Percentiles rank a stretch among this genome's conserved stretches.
Conservation (phyloP, 371 early-diverging fungal genomes). For the Mucor mucedo region DNA sequence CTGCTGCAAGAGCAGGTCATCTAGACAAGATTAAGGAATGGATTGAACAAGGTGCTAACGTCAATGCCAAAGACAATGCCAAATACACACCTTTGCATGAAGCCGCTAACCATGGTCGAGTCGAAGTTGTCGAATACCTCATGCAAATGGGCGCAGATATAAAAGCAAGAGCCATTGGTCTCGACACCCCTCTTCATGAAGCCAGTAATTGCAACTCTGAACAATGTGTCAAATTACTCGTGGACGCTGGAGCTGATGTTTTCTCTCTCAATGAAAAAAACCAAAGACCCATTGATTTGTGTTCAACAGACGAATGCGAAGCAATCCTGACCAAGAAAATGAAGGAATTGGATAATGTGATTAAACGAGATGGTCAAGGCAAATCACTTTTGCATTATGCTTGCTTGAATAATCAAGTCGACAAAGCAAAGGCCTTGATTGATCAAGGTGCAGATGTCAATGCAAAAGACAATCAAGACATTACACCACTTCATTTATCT, state of each 20-base stretch:
- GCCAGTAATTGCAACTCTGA: constrained; percentile 72
- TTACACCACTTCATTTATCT: constrained; percentile 87
- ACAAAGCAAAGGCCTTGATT: constrained; percentile 7
- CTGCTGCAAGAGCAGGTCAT: constrained; percentile 56
- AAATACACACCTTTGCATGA: constrained; percentile 75
- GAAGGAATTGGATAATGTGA: constrained; percentile 42
- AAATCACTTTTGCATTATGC: constrained; percentile 42
- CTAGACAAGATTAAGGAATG: constrained; percentile 52
- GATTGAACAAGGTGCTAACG: constrained; percentile 57
- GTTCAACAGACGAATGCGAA: constrained; percentile 43
- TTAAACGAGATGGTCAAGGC: constrained; percentile 34
- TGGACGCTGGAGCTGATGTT: constrained; percentile 66
- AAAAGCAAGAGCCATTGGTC: constrained; percentile 64
- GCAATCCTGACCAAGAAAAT: constrained; percentile 32
- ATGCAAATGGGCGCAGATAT: constrained; percentile 62
- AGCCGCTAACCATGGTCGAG: constrained; percentile 67
- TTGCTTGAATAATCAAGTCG: constrained; percentile 24
- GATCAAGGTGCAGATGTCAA: constrained; percentile 82
- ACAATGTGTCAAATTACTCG: constrained; percentile 62
- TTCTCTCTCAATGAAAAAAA: constrained; percentile 63
- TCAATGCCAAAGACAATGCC: constrained; percentile 66
- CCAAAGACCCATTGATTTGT: constrained; percentile 59
- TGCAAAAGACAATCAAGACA: constrained; percentile 65
- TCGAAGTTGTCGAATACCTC: constrained; percentile 60
- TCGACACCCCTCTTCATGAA: constrained; percentile 83